Base-by-base conservation (phyloP, 2,329 filamentous ascomycete genomes). In the Botrytis hyacinthi region DNA sequence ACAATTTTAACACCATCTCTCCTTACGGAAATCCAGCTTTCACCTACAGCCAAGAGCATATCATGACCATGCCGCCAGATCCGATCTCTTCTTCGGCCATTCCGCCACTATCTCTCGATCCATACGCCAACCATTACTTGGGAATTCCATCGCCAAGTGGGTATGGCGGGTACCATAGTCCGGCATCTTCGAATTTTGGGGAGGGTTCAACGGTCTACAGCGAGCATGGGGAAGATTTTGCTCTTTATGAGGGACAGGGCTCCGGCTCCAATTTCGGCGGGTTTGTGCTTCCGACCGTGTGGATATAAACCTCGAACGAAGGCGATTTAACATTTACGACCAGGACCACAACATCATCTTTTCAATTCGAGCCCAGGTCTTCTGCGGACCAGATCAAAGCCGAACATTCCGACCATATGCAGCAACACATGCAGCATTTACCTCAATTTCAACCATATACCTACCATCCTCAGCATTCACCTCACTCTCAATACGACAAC, bases 11-110 rank as follows among this genome's bases (percentile, higher is more conserved):
- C 59, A 80, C 84, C 42, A 81, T 84, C 48, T 89, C 87, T 76
- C 84, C 86, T 1, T 90, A 89, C 73, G 85, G 83, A 62, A 89
- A 87, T 77, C 86, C 87, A 26, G 84, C 87, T 37, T 90, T 91
- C 81, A 90, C 85, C 82, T 91, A 90, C 84, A 90, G 89, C 81
- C 86, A 87, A 71, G 89, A 91, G 80, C 87, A 89, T 76, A 83
- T 91, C 80, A 87, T 88, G 42, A 83, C 88, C 78, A 83, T 90
- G 78, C 84, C 85, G 75, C 83, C 85, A 14, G 84, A 87, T 73
- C 81, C 84, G 37, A 82, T 84, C 29, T 84, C 85, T 20, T 82
- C 82, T 62, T 84, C 83, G 62, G 85, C 86, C 61, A 83, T 87
- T 78, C 90, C 86, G 80, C 87, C 88, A 26, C 79, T 89, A 79